Percentiles rank a stretch among this genome's conserved stretches.
Evolutionary conservation across 2,329 filamentous ascomycete species (phyloP).

Genomic region (Gnomoniopsis smithogilvyi): DNA sequence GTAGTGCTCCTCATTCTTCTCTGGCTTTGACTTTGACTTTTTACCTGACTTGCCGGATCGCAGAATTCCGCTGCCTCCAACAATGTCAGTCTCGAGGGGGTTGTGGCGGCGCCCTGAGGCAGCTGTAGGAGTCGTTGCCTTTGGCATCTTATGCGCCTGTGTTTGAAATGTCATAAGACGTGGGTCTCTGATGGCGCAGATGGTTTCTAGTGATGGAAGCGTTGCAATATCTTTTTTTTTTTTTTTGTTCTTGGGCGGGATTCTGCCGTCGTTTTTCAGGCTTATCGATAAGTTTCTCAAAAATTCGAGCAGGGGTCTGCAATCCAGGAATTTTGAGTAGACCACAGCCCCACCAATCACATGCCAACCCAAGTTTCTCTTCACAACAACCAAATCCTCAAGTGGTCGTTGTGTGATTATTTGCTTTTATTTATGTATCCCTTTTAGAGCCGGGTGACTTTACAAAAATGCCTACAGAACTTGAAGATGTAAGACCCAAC

Average conservation of each 20-base stretch:
- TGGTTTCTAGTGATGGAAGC: background rate
- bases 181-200: background rate
- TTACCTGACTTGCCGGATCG: slow-evolving; percentile 36
- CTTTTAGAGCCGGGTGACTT: too few species aligned
- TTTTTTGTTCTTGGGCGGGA: background rate
- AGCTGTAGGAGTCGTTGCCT: slow-evolving; percentile 61
- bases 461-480: slow-evolving; percentile 65
- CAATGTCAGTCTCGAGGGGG: slow-evolving; percentile 84
- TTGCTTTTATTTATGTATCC: too few species aligned
- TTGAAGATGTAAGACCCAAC: slow-evolving; percentile 63
- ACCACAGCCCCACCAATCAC: slow-evolving; percentile 8
- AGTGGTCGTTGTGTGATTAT: background rate
- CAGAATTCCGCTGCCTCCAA: slow-evolving; percentile 61
- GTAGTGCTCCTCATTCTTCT: slow-evolving; percentile 68
- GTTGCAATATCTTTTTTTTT: background rate
- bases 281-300: slow-evolving; percentile 15
- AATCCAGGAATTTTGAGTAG: background rate
- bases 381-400: background rate
- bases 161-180: background rate
- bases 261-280: slow-evolving; percentile 2
- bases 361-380: background rate
- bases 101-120: slow-evolving; percentile 73
- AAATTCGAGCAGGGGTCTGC: background rate
- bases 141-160: slow-evolving; percentile 64
- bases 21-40: slow-evolving; percentile 66